Evolutionary conservation across 2,329 filamentous ascomycete species (phyloP).

Genomic region (Cladophialophora yegresii): DNA sequence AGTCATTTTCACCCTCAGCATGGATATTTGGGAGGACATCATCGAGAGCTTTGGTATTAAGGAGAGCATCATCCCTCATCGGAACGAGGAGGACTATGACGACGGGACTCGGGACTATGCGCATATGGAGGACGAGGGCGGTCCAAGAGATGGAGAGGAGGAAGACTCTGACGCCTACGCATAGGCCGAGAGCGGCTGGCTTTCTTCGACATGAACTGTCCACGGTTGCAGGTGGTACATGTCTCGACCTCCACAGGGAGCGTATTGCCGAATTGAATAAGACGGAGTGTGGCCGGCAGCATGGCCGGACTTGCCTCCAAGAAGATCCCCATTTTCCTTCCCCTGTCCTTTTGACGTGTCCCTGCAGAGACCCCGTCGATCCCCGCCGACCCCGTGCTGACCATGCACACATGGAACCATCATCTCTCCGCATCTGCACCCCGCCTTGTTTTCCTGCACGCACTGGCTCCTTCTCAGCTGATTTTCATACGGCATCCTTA

Average conservation of each 20-base stretch:
- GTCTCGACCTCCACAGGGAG: not conserved
- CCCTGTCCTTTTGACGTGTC: too few relatives aligned
- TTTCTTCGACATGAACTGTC: not conserved
- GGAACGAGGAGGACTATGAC: conserved; percentile 60
- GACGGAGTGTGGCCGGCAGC: not conserved
- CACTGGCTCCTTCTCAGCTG: not conserved
- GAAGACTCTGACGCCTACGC: conserved; percentile 29
- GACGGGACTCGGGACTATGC: conserved; percentile 45
- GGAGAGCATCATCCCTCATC: conserved; percentile 82
- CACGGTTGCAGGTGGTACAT: not conserved
- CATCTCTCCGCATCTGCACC: not conserved
- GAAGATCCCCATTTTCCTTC: too few relatives aligned
- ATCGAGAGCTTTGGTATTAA: conserved; percentile 74
- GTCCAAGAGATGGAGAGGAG: conserved; percentile 9
- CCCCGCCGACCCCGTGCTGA: not conserved
- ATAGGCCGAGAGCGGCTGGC: conserved; percentile 3
- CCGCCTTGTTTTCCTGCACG: not conserved
- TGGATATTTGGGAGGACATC: conserved; percentile 76
- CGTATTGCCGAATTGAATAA: not conserved
- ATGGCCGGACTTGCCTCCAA: not conserved
- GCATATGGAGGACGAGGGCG: conserved; percentile 19
- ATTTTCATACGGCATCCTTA: not conserved
- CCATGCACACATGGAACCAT: too few relatives aligned
- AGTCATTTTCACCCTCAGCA: conserved; percentile 85
- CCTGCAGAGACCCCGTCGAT: not conserved